Evolutionary conservation across 225 moss, liverwort and hornwort species (phyloP), one percentile per base, ranked within the genome.

Genomic region (Asterella californica): DNA sequence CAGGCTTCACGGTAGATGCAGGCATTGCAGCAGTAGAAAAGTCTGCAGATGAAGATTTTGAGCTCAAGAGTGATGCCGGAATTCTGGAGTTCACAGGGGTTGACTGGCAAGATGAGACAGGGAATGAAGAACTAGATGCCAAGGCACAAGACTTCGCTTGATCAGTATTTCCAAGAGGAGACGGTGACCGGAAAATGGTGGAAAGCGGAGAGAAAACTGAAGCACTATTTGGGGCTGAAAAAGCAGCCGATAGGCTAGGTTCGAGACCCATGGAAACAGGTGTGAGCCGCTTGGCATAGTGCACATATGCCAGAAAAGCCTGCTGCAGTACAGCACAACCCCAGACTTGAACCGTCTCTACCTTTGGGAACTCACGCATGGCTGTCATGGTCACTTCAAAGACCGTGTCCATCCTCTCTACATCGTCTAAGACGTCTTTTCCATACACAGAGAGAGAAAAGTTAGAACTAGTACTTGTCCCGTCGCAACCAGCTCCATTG

Each of bases 381-480:
- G 77, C 77, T 63, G 61, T 65, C 77, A 77, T 77, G 6, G 77
- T 77, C n/a, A 77, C 77, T 55, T 77, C 77, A 63, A 77, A 50
- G 24, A 36, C 77, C 9, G 77, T 61, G 63, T 77, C 29, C 62
- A 77, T 62, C 64, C 77, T 77, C 77, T 77, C 77, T 27, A 77
- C 61, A 77, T 77, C 77, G 22, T 77, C 62, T 29, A 77, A 59
- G 19, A 77, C 77, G 38, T 77, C 77, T 65, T 77, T 77, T 2
- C 62, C 77, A 14, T 36, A 10, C 18, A 63, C 6, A 2, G 77
- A 42, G 21, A 32, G 38, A 61, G 61, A 61, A 45, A 77, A 50
- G 30, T 24, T 61, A 38, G n/a, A n/a, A n/a, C 37, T 33, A 12
- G 24, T 25, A 42, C 61, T 37, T 46, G 34, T 22, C 30, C 77